phyloP scores from a whole-genome alignment of 257 asterid species.

The Primulina huaijiensis region DNA sequence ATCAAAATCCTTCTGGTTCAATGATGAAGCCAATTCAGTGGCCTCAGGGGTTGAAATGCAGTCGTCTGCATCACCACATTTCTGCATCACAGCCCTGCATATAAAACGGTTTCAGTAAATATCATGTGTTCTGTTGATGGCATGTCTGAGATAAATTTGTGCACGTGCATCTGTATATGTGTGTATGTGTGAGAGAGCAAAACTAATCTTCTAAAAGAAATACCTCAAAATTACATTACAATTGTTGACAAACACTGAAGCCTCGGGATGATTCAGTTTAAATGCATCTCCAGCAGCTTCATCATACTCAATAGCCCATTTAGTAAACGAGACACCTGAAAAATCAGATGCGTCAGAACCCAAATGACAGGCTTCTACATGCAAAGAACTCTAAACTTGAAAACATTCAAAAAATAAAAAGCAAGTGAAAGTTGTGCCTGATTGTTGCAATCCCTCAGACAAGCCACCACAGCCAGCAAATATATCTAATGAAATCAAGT shows the following conservation, averaged over 20 bases:
- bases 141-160: constrained; percentile 3
- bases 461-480: constrained; percentile 99
- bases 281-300: constrained; percentile 92
- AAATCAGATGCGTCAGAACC: constrained; percentile 22
- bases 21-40: constrained; percentile 57
- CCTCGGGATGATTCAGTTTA: constrained; percentile 79
- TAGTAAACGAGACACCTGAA: constrained; percentile 64
- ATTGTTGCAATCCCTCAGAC: constrained; percentile 74
- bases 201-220: constrained; percentile 3
- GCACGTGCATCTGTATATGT: background rate
- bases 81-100: constrained; percentile 89
- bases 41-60: constrained; percentile 94
- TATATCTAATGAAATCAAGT: constrained; percentile 71
- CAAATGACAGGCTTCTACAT: constrained; percentile 13
- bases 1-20: constrained; percentile 53
- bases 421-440: constrained; percentile 49
- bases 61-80: constrained; percentile 82
- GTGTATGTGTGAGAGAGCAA: constrained; percentile 6
- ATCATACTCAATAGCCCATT: constrained; percentile 98
- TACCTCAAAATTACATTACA: constrained; percentile 92
- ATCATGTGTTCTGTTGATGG: constrained; percentile 12
- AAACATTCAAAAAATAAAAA: constrained; percentile 6
- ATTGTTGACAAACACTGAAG: constrained; percentile 70
- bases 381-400: constrained; percentile 18
- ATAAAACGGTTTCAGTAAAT: constrained; percentile 24